Base-by-base conservation (phyloP, 768 basidiomycete species). In the Leccinellum albellum region DNA sequence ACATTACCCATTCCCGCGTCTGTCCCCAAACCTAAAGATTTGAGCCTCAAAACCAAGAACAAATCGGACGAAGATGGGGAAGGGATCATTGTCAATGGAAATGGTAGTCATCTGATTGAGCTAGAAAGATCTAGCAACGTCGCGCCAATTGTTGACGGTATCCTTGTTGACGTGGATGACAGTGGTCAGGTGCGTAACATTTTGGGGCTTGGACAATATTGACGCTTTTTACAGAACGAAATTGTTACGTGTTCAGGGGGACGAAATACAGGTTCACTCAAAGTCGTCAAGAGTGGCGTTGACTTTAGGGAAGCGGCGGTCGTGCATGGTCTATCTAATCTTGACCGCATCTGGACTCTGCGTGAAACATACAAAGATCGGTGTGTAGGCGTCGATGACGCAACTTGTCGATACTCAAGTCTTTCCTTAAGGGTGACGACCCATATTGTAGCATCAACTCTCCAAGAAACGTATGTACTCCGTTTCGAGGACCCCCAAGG, bases 221-320 rank as follows among this genome's bases (percentile, higher is more conserved):
- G 4, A 62, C 21, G 17, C 40, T 14, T 47, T 29, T 50, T 3
- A 23, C 60, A 94, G 89, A 78, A 76, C n/a, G 86, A 89, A 69
- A 82, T 95, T 42, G 83, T 96, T 4, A 91, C 92, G 1, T 91
- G 90, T 64, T 94, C 91, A 4, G 94, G 94, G 6, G 88, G 84
- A 2, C 79, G 79, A 50, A 91, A 84, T 59, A 82, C 84, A 3
- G 94, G 94, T 2, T 85, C 87, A 10, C 64, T 97, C 15, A 86
- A 88, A 49, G 72, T 94, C 29, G 79, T 97, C 20, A 79, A 90
- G 58, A 90, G 85, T 55, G 94, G 94, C 2, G 90, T 91, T 6
- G 88, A 91, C 62, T 87, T 93, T 66, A 77, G 82, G 54, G 86
- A 88, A 63, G 64, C 82, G 12, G 87, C 85, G 0, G 70, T 73